These are phyloP conservation scores for Suillus lakei DNA, from an alignment of 768 basidiomycete species.

Conservation along the genomic window DNA sequence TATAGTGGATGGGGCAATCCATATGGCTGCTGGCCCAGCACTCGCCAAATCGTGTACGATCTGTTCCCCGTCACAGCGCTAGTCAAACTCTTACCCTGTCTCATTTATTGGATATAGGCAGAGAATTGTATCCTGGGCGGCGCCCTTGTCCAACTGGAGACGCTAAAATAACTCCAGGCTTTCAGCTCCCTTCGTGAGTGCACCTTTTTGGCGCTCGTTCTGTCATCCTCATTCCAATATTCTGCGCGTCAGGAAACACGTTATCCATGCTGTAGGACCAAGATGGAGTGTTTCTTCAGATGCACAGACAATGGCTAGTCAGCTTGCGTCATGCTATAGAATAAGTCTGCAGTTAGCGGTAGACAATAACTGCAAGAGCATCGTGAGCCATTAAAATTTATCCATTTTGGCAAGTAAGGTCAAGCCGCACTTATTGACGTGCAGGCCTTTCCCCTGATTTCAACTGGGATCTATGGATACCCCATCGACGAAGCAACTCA, in stretches of 20 bases:
- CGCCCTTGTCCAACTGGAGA: slow-evolving; percentile 66
- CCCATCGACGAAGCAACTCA: slow-evolving; percentile 75
- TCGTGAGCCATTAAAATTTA: slow-evolving; percentile 46
- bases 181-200: slow-evolving; percentile 76
- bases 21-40: slow-evolving; percentile 74
- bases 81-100: background rate
- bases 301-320: slow-evolving; percentile 49
- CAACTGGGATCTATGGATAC: slow-evolving; percentile 81
- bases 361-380: slow-evolving; percentile 60
- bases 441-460: slow-evolving; percentile 82
- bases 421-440: background rate
- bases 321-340: slow-evolving; percentile 72
- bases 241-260: slow-evolving; percentile 51
- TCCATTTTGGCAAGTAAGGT: background rate
- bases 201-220: background rate
- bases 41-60: slow-evolving; percentile 32
- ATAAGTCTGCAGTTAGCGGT: slow-evolving; percentile 65
- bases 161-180: slow-evolving; percentile 80
- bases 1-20: slow-evolving; percentile 84
- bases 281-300: slow-evolving; percentile 51
- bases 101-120: background rate
- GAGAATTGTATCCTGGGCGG: slow-evolving; percentile 2
- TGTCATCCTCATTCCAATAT: background rate
- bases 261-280: slow-evolving; percentile 87
- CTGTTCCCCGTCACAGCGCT: background rate